These are phyloP conservation scores for Lactifluus piperatus DNA, from an alignment of 768 basidiomycete species.

Conservation along the genomic window DNA sequence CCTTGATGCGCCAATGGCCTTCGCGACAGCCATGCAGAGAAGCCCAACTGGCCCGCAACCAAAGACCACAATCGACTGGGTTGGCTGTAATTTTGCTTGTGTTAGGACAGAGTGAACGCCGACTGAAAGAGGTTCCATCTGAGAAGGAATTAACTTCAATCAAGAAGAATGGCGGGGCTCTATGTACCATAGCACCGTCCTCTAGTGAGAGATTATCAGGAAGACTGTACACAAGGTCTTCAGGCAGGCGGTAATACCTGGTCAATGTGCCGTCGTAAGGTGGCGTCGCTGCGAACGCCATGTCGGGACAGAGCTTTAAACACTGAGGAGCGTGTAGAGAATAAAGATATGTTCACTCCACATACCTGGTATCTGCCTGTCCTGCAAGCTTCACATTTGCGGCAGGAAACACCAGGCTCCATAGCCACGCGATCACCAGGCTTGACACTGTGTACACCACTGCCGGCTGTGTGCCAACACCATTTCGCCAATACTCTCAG, in stretches of 20 bases:
- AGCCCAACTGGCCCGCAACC: constrained; percentile 88
- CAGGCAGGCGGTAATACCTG: constrained; percentile 80
- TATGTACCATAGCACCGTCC: constrained; percentile 86
- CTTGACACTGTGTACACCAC: constrained; percentile 66
- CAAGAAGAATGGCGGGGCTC: neutral
- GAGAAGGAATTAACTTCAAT: neutral
- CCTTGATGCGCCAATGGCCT: constrained; percentile 78
- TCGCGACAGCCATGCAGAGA: constrained; percentile 92
- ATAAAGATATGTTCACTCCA: neutral
- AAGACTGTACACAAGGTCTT: constrained; percentile 75
- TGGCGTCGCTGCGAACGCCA: constrained; percentile 88
- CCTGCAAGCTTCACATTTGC: constrained; percentile 79
- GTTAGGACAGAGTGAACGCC: constrained; percentile 82
- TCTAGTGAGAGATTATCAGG: constrained; percentile 81
- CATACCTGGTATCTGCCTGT: constrained; percentile 72
- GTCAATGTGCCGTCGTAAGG: constrained; percentile 87
- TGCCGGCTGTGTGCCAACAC: constrained; percentile 45
- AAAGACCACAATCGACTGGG: constrained; percentile 74
- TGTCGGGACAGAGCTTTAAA: constrained; percentile 69
- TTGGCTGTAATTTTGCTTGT: constrained; percentile 61
- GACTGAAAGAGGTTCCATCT: constrained; percentile 95
- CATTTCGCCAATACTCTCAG: neutral
- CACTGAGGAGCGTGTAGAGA: neutral
- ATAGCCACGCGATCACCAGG: constrained; percentile 84
- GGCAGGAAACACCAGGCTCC: constrained; percentile 85